Evolutionary conservation across 2,329 filamentous ascomycete genomes (phyloP).

Genomic region (Colletotrichum liriopes): DNA sequence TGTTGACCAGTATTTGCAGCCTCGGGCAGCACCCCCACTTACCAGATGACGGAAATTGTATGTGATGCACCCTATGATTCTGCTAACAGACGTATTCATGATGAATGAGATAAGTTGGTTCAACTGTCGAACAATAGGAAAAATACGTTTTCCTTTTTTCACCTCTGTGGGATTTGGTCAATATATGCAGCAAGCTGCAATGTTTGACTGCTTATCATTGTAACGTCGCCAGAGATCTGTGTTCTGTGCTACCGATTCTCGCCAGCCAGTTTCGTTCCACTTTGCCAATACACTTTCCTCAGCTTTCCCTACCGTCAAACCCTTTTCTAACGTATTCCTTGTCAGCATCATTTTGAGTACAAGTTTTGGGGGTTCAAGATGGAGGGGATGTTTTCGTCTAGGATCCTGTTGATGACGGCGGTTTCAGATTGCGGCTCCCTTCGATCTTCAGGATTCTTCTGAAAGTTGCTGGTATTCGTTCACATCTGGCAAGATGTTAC

Average conservation of each 20-base stretch:
- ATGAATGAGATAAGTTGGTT: neutral
- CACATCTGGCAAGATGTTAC: no score
- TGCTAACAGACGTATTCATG: neutral
- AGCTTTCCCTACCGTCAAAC: neutral
- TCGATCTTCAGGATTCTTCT: neutral
- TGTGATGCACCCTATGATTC: no score
- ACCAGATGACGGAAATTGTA: no score
- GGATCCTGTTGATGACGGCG: neutral
- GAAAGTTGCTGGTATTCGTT: neutral
- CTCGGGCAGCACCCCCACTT: neutral
- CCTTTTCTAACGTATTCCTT: neutral
- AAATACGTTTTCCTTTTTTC: neutral
- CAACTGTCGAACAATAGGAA: neutral
- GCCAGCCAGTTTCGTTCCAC: neutral
- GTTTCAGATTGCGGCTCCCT: neutral
- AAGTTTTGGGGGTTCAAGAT: neutral
- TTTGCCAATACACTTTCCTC: neutral
- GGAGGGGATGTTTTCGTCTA: neutral
- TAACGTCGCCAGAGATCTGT: neutral
- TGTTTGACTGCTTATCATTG: neutral
- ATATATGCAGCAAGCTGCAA: neutral
- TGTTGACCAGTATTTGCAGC: neutral
- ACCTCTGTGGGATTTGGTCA: neutral
- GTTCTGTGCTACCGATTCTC: neutral
- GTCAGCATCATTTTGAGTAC: neutral